A percentile compares a stretch with the other conserved stretches of the same genome.
Evolutionary conservation across 1,284 basidiomycete genomes (phyloP).

Genomic region (Papiliotrema laurentii): DNA sequence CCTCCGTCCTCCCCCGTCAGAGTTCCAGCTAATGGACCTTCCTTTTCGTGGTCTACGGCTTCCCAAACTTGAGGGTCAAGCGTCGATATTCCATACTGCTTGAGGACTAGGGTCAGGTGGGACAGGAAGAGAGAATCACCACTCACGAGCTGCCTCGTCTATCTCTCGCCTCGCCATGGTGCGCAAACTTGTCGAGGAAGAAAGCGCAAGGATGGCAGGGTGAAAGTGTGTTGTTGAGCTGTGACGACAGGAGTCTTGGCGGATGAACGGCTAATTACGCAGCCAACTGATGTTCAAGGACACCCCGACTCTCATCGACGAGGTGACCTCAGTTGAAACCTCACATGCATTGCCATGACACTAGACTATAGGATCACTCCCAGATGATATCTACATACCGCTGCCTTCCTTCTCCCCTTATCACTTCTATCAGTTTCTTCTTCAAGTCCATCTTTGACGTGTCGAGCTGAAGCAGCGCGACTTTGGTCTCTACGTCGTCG

Average conservation of each 20-base stretch:
- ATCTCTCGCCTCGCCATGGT: conserved; percentile 31
- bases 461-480: not conserved
- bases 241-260: no score
- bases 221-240: no score
- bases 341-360: no score
- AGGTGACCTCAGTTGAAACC: no score
- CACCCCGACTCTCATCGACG: no score
- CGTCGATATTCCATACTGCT: conserved; percentile 46
- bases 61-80: conserved; percentile 46
- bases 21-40: conserved; percentile 40
- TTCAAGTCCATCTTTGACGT: not conserved
- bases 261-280: no score
- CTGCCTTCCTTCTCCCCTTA: not conserved
- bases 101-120: conserved; percentile 33
- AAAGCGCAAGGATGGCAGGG: no score
- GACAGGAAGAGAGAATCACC: no score
- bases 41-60: conserved; percentile 43
- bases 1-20: conserved; percentile 33
- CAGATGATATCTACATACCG: not conserved
- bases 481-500: no score
- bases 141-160: conserved; percentile 36
- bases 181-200: no score
- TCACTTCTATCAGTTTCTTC: not conserved
- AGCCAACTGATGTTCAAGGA: no score
- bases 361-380: no score